Base-by-base conservation (phyloP, 179 eudicot genomes). In the Spergularia azorica region DNA sequence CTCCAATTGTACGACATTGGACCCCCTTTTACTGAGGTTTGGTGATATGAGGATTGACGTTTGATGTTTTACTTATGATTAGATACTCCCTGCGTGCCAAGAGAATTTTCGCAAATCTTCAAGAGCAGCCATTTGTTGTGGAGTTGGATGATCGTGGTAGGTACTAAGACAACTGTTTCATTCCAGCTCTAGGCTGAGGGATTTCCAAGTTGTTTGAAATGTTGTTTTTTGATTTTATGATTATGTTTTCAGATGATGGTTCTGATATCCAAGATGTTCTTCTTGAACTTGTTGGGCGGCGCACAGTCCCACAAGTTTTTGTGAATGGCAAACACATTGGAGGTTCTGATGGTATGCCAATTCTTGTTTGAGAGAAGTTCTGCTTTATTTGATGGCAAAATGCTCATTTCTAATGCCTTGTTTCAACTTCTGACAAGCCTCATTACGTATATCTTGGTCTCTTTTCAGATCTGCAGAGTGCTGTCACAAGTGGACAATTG, bases 241-340 rank as follows among this genome's bases (percentile, higher is more conserved):
- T 48, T 4, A 9, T 63, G 43, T 54, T 71, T 83, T 61, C 80
- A 94, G 98, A 95, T 73, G 97, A 95, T 82, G 98, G 98, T 5
- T 82, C 83, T 76, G 79, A 88, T 58, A 93, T 95, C 77, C 98
- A 95, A 79, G 87, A 88, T 78, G 82, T 93, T 80, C 90, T 95
- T 76, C 89, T 95, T 80, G 95, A 95, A 52, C 80, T 90, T 84
- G 93, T 91, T 18, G 98, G 98, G 57, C 91, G 90, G 41, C 91
- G 91, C 54, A 95, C 98, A 58, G 98, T 95, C 79, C 98, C 98
- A 17, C 98, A 95, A 85, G 89, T 95, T 54, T 95, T 95, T 85
- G 93, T 95, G 55, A 95, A 95, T 67, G 98, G 98, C 67, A 90
- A 95, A 80, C 98, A 95, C 85, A 86, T 95, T 68, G 98, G 97